phyloP scores from a whole-genome alignment of 1,139 yeast species.

The Suhomyces maxii region DNA sequence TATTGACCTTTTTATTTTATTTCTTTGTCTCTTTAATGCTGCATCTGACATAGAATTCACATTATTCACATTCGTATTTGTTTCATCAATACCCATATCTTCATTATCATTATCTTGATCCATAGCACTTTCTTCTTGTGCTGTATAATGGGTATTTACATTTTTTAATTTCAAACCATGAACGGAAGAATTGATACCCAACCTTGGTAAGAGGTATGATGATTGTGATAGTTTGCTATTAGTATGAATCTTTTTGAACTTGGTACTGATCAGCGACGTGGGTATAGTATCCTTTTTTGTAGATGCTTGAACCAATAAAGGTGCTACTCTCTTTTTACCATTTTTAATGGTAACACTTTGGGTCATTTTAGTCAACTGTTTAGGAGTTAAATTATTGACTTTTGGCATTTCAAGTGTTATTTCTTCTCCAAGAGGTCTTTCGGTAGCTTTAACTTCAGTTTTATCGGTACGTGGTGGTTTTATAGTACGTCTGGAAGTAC shows the following conservation, averaged over 20 bases:
- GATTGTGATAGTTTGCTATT: slow-evolving; percentile 42
- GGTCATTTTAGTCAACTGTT: slow-evolving; percentile 19
- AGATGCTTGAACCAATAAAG: slow-evolving; percentile 66
- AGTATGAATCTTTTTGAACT: slow-evolving; percentile 19
- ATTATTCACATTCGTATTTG: slow-evolving; percentile 14
- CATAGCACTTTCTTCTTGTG: slow-evolving; percentile 29
- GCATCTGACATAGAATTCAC: slow-evolving; percentile 30
- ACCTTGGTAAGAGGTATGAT: slow-evolving; percentile 43
- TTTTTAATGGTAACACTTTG: slow-evolving; percentile 58
- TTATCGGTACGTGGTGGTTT: slow-evolving; percentile 3
- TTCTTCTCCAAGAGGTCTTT: slow-evolving; percentile 7
- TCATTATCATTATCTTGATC: slow-evolving; percentile 44
- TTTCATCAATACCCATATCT: slow-evolving; percentile 40
- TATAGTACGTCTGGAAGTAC: background rate
- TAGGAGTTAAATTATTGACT: slow-evolving; percentile 16
- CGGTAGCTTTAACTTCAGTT: slow-evolving; percentile 6
- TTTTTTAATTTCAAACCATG: slow-evolving; percentile 37
- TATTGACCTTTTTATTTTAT: slow-evolving; percentile 29
- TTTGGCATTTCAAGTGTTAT: slow-evolving; percentile 9
- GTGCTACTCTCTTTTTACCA: slow-evolving; percentile 87
- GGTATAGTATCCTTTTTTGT: slow-evolving; percentile 16
- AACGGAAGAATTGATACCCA: slow-evolving; percentile 50
- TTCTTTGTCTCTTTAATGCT: slow-evolving; percentile 36
- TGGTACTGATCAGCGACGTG: slow-evolving; percentile 3
- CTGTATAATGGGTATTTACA: slow-evolving; percentile 16